Percentiles rank a stretch among this genome's conserved stretches.
These are phyloP conservation scores for Alternaria metachromatica DNA, from an alignment of 2,329 filamentous ascomycete species.

Conservation along the genomic window DNA sequence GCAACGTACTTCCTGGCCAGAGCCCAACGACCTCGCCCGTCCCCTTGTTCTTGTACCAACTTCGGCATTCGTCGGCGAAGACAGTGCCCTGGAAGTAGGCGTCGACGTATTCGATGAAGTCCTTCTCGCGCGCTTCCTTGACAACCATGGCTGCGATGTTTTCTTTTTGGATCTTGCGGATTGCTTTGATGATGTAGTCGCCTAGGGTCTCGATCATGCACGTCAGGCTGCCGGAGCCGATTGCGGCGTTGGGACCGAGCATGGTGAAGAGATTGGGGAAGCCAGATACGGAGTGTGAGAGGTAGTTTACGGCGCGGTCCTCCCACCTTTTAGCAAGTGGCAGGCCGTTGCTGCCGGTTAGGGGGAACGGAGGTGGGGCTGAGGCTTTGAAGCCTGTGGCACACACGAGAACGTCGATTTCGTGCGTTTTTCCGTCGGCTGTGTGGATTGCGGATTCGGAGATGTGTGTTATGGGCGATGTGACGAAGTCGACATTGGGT, in stretches of 20 bases:
- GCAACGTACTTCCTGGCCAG: slow-evolving; percentile 44
- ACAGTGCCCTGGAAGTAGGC: slow-evolving; percentile 44
- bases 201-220: slow-evolving; percentile 51
- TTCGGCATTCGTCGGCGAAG: slow-evolving; percentile 42
- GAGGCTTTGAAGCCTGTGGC: slow-evolving; percentile 54
- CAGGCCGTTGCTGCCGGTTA: slow-evolving; percentile 39
- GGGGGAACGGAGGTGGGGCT: slow-evolving; percentile 49
- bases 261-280: slow-evolving; percentile 54
- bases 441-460: slow-evolving; percentile 49
- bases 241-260: slow-evolving; percentile 52
- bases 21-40: slow-evolving; percentile 39
- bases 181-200: slow-evolving; percentile 49
- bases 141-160: slow-evolving; percentile 49
- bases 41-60: slow-evolving; percentile 44
- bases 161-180: slow-evolving; percentile 54
- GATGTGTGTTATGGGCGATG: slow-evolving; percentile 45
- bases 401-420: slow-evolving; percentile 54
- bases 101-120: slow-evolving; percentile 42
- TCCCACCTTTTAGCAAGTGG: slow-evolving; percentile 46
- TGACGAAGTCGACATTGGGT: slow-evolving; percentile 50
- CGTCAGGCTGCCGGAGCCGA: slow-evolving; percentile 50
- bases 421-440: slow-evolving; percentile 47
- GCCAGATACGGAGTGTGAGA: slow-evolving; percentile 34
- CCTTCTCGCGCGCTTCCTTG: slow-evolving; percentile 32
- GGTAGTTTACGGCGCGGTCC: slow-evolving; percentile 39